phyloP scores from a whole-genome alignment of 2,329 filamentous ascomycete species.

The Parafenestella ontariensis region DNA sequence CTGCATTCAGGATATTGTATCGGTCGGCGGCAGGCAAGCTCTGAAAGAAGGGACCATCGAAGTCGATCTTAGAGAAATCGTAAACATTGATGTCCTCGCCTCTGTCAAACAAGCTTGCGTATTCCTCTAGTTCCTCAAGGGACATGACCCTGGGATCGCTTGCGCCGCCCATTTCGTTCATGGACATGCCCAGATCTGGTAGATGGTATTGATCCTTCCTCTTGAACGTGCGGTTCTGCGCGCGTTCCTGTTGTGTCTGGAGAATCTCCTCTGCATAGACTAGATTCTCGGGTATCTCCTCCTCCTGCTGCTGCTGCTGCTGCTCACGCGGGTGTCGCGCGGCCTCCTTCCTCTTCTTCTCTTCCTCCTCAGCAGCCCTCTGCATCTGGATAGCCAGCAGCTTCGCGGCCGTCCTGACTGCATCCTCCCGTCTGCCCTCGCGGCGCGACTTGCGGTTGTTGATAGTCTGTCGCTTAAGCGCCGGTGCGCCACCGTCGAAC shows the following conservation, averaged over 20 bases:
- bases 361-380: slow-evolving; percentile 84
- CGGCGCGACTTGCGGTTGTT: slow-evolving; percentile 76
- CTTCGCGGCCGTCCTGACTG: slow-evolving; percentile 87
- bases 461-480: slow-evolving; percentile 90
- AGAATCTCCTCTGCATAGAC: slow-evolving; percentile 92
- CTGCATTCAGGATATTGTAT: slow-evolving; percentile 97
- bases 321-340: slow-evolving; percentile 50
- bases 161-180: slow-evolving; percentile 85
- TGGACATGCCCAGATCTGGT: slow-evolving; percentile 78
- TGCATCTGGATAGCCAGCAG: slow-evolving; percentile 95
- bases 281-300: slow-evolving; percentile 75
- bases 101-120: slow-evolving; percentile 87
- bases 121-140: slow-evolving; percentile 90
- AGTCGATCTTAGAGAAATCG: slow-evolving; percentile 98
- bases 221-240: slow-evolving; percentile 77
- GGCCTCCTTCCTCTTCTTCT: slow-evolving; percentile 65
- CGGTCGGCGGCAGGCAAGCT: slow-evolving; percentile 88
- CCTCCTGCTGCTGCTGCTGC: slow-evolving; percentile 57
- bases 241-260: slow-evolving; percentile 78
- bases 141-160: slow-evolving; percentile 98
- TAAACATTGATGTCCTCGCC: slow-evolving; percentile 88
- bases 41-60: slow-evolving; percentile 93
- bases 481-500: slow-evolving; percentile 93
- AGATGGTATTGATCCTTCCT: slow-evolving; percentile 96
- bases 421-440: slow-evolving; percentile 92